Conservation (phyloP, 805 yeast genomes). For the Wickerhamiella galacta region DNA sequence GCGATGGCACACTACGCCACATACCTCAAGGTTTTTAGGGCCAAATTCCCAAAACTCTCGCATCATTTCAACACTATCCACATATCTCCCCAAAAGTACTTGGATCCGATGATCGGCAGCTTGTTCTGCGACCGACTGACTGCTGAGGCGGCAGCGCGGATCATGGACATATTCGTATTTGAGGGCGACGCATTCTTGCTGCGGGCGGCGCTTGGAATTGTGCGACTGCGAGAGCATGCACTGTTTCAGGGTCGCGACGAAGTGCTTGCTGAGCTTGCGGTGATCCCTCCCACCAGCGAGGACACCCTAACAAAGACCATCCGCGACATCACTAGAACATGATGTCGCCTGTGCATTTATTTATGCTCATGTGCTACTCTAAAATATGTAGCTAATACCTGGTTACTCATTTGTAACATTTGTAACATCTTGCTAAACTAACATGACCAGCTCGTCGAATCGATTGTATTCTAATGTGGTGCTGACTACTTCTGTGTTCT, state of each 20-base stretch:
- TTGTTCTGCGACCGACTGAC: constrained; percentile 32
- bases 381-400: no score
- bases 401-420: no score
- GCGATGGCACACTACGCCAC: constrained; percentile 29
- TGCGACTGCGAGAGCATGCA: constrained; percentile 32
- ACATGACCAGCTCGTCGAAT: no score
- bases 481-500: no score
- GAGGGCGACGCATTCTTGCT: constrained; percentile 44
- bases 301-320: constrained; percentile 18
- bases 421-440: no score
- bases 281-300: constrained; percentile 9
- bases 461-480: no score
- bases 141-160: constrained; percentile 29
- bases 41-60: constrained; percentile 29
- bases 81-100: constrained; percentile 28
- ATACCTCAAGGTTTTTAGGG: constrained; percentile 31
- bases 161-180: constrained; percentile 43
- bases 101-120: constrained; percentile 27
- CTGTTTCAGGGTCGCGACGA: constrained; percentile 36
- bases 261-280: constrained; percentile 21
- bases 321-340: background rate
- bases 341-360: background rate
- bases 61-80: constrained; percentile 33
- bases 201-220: constrained; percentile 35
- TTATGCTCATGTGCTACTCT: no score